Percentiles rank a stretch among this genome's conserved stretches.
phyloP scores from a whole-genome alignment of 371 early-diverging fungal genomes.

The Rhizopus sp. region DNA sequence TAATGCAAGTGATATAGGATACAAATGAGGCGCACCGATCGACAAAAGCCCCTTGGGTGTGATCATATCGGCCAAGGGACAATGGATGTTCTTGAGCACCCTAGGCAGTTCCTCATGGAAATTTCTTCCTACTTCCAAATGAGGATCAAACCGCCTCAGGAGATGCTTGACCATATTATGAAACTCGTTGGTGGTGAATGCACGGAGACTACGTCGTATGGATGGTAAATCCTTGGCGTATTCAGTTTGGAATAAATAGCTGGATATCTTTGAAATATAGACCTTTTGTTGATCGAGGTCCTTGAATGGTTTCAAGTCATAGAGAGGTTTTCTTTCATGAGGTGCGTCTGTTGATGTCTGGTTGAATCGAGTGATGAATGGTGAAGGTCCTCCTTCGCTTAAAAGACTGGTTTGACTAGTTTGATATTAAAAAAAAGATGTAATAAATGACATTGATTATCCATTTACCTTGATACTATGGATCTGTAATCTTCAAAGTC shows the following conservation, averaged over 20 bases:
- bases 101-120: not conserved
- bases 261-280: not conserved
- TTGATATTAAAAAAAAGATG: too few relatives aligned
- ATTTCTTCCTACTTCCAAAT: not conserved
- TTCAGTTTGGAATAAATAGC: not conserved
- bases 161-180: not conserved
- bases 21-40: constrained; percentile 14
- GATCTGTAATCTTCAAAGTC: too few relatives aligned
- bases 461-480: too few relatives aligned
- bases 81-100: not conserved
- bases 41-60: constrained; percentile 7
- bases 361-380: too few relatives aligned
- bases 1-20: constrained; percentile 6
- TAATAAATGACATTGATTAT: too few relatives aligned
- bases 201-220: not conserved
- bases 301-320: constrained; percentile 1
- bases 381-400: too few relatives aligned
- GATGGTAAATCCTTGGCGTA: not conserved
- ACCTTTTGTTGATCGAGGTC: not conserved
- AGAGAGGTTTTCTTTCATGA: not conserved
- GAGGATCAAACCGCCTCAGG: not conserved
- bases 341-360: not conserved
- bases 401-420: too few relatives aligned
- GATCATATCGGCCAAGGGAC: constrained; percentile 10
- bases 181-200: not conserved